Base-by-base conservation (phyloP, 495 filamentous ascomycete species). In the Podospora appendiculata region DNA sequence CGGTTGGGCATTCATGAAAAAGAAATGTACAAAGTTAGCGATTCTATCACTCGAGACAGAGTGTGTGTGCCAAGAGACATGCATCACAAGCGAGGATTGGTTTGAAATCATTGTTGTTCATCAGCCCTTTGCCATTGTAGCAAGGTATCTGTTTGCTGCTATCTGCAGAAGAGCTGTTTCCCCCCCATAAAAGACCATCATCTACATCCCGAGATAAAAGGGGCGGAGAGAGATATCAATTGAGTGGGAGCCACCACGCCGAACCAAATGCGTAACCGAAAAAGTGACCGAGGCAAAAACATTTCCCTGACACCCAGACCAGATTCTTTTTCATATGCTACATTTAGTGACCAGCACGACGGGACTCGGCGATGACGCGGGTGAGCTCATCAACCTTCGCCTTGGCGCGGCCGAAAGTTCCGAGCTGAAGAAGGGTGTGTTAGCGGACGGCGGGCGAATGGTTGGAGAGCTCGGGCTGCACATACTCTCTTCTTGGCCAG, bases 321-420 rank as follows among this genome's bases (percentile, higher is more conserved):
- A 25, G 25, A 25, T 25, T 25, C 25, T 25, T 44, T 54, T 47
- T 43, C 38, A 47, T 45, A 49, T 34, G 46, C 46, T 45, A 51
- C 66, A 61, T 76, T 82, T 88, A 90, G 81, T 91, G 88, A 76
- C 76, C 74, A 65, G 69, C 69, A 55, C 93, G 81, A 68, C 93
- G 88, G 61, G 89, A 84, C 82, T 98, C 93, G 62, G 90, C 91
- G 74, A 97, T 97, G 71, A 97, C 87, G 64, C 87, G 83, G 77
- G 89, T 86, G 77, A 98, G 88, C 79, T 96, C 90, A 70, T 98
- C 93, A 58, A 96, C 93, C 90, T 97, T 97, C 67, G 81, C 81
- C 92, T 98, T 98, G 61, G 91, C 93, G 68, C 93, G 90, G 64
- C 84, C 84, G 76, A 95, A 97, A 63, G 93, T 96, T 65, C 93